Evolutionary conservation across 305 asterid genomes (phyloP).

Genomic region (Fraxinus greggii): DNA sequence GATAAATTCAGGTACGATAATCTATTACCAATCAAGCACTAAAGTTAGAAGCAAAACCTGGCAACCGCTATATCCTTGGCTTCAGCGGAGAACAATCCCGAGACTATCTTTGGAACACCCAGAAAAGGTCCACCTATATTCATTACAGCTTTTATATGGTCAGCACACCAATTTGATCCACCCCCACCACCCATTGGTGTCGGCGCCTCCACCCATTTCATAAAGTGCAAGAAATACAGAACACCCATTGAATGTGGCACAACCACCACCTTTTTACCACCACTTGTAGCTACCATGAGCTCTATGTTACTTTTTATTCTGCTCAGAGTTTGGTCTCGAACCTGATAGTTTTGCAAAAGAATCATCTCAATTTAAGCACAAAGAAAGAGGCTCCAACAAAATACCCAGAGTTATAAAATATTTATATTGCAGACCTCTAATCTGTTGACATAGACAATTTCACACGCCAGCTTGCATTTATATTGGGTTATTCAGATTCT

Average conservation of each 20-base stretch:
- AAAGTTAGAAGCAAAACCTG: conserved; percentile 46
- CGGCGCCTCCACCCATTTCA: conserved; percentile 91
- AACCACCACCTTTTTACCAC: conserved; percentile 73
- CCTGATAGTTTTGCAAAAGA: conserved; percentile 40
- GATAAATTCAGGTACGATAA: not conserved
- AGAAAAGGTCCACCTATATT: conserved; percentile 82
- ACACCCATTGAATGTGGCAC: conserved; percentile 91
- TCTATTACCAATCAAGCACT: conserved; percentile 20
- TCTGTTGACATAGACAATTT: not conserved
- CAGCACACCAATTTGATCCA: conserved; percentile 77
- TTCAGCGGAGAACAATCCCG: conserved; percentile 82
- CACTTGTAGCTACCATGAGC: conserved; percentile 68
- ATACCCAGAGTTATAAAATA: not conserved
- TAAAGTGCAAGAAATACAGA: conserved; percentile 80
- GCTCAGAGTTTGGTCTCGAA: conserved; percentile 76
- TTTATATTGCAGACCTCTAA: not conserved
- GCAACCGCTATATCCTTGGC: conserved; percentile 78
- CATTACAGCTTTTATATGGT: conserved; percentile 76
- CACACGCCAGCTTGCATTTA: not conserved
- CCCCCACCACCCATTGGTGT: conserved; percentile 85
- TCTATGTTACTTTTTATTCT: conserved; percentile 77
- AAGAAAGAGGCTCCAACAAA: conserved; percentile 5
- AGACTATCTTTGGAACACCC: conserved; percentile 74
- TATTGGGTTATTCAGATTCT: not conserved
- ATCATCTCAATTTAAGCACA: conserved; percentile 19